Conservation (phyloP, 2,329 filamentous ascomycete genomes). For the Thelonectria rubi region DNA sequence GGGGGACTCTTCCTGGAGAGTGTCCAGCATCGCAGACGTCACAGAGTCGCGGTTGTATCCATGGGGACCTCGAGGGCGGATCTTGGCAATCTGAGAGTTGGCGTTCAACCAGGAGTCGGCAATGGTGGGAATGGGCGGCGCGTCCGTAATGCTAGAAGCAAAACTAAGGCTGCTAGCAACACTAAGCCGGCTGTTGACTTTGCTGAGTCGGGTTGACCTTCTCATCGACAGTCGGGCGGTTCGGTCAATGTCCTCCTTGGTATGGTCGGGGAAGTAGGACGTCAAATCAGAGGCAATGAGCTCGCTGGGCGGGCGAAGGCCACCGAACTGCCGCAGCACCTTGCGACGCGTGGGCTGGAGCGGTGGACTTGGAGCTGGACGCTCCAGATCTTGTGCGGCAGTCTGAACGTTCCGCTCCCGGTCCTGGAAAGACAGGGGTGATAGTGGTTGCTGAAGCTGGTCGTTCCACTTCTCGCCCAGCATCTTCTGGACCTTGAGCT, state of each 20-base stretch:
- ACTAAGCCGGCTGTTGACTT: conserved; percentile 90
- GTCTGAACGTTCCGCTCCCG: conserved; percentile 73
- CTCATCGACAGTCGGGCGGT: conserved; percentile 93
- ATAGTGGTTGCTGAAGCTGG: conserved; percentile 83
- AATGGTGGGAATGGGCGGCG: conserved; percentile 93
- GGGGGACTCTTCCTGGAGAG: conserved; percentile 88
- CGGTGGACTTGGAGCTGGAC: conserved; percentile 60
- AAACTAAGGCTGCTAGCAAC: conserved; percentile 94
- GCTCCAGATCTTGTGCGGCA: conserved; percentile 66
- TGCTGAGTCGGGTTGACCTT: conserved; percentile 88
- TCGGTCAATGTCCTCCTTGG: conserved; percentile 92
- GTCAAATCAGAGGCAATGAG: conserved; percentile 96
- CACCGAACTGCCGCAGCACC: conserved; percentile 82
- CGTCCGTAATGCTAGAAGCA: conserved; percentile 90
- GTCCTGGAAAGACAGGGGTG: conserved; percentile 78
- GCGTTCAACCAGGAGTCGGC: conserved; percentile 87
- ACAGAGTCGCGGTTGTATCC: conserved; percentile 81
- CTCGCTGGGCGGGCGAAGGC: conserved; percentile 92
- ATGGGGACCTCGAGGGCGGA: conserved; percentile 47
- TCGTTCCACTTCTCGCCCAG: conserved; percentile 88
- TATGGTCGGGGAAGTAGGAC: conserved; percentile 96
- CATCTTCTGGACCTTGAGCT: conserved; percentile 87
- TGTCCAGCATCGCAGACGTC: conserved; percentile 87
- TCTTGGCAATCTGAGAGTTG: conserved; percentile 50
- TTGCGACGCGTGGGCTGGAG: conserved; percentile 57